Evolutionary conservation across 208 protist genomes (phyloP), one percentile per base, ranked within the genome.

Genomic region (Angomonas desouzai): DNA sequence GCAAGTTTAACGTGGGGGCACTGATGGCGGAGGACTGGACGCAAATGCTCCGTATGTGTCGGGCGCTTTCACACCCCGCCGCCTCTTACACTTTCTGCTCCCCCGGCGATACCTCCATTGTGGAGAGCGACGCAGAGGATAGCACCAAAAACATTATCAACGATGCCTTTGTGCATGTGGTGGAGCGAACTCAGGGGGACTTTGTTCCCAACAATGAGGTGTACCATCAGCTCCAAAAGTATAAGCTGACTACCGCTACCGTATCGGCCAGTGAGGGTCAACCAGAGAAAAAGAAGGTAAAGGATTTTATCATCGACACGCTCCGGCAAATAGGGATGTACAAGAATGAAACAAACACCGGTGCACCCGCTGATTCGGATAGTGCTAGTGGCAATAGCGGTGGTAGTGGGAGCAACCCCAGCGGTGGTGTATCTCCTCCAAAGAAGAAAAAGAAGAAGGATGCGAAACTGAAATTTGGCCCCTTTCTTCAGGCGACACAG

Each of bases 131-230:
- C 9, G 55, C 16, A 34, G 22, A 34, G 53, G 23, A 16, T 55
- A 57, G 28, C 16, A 23, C 40, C n/a, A 55, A 53, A 32, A 36
- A 56, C 18, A 28, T 40, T 2, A 64, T 36, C 25, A 91, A 90
- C 30, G 57, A 62, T n/a, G 70, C 76, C 23, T 86, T 74, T 48
- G 63, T 91, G 73, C 88, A 94, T 77, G 66, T 91, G 33, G 82
- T 94, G 34, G 70, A 89, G 68, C 76, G 89, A 11, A 53, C 40
- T 1, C 23, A 53, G 0, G 79, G 66, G 7, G 89, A 94, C 75
- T 92, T 91, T 70, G 74, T 73, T 10, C 85, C 89, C 16, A 94
- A 94, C 59, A 92, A 94, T 70, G 75, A 87, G 68, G 72, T 94
- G 43, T 94, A 94, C 56, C 76, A 92, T 55, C 45, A 70, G 0